phyloP scores from a whole-genome alignment of 1,284 basidiomycete genomes.

The Pseudozyma hubeiensis region DNA sequence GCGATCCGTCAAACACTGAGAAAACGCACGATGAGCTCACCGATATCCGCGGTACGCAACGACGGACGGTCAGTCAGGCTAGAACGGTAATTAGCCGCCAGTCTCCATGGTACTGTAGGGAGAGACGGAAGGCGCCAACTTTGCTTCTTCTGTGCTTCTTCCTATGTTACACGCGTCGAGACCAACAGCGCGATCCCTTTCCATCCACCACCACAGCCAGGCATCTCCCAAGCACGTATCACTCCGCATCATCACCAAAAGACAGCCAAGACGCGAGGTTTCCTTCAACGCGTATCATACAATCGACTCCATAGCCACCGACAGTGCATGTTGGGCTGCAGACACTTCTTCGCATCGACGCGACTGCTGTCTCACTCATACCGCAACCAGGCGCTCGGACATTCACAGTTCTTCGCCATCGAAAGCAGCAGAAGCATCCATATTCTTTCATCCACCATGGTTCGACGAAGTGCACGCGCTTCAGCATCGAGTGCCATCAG shows the following conservation, averaged over 20 bases:
- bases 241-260: too few species aligned
- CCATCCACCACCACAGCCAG: background rate
- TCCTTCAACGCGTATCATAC: background rate
- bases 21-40: slow-evolving; percentile 43
- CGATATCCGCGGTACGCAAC: background rate
- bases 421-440: background rate
- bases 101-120: background rate
- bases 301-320: background rate
- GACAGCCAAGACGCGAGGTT: too few species aligned
- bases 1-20: background rate
- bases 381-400: background rate
- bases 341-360: slow-evolving; percentile 11
- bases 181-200: slow-evolving; percentile 3
- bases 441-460: slow-evolving; percentile 12
- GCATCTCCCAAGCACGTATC: background rate
- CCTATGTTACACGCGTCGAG: slow-evolving; percentile 11
- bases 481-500: slow-evolving; percentile 23
- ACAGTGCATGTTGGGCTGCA: slow-evolving; percentile 19
- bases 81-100: background rate
- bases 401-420: background rate
- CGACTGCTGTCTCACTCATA: slow-evolving; percentile 11
- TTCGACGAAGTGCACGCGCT: slow-evolving; percentile 34
- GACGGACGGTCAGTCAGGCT: background rate
- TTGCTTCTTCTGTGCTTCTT: slow-evolving; percentile 1
- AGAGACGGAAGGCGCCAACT: background rate